phyloP scores from a whole-genome alignment of 805 yeast genomes.

The Komagataella ulmi region DNA sequence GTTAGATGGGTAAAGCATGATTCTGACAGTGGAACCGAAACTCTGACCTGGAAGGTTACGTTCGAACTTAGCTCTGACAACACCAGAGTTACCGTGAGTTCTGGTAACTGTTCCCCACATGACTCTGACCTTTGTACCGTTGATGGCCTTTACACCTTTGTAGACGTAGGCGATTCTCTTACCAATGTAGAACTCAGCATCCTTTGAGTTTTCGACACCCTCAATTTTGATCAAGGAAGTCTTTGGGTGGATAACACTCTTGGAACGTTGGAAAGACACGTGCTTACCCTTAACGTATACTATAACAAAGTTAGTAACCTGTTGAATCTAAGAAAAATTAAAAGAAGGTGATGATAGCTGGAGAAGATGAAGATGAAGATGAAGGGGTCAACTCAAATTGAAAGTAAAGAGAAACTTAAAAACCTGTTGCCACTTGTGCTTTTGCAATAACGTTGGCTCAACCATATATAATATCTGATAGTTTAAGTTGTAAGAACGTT shows the following conservation, averaged over 20 bases:
- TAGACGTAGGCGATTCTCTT: conserved; percentile 98
- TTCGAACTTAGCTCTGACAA: conserved; percentile 98
- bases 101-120: conserved; percentile 99
- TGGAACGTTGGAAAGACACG: conserved; percentile 99
- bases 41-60: conserved; percentile 99
- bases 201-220: conserved; percentile 85
- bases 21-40: conserved; percentile 98
- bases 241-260: conserved; percentile 96
- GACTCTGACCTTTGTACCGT: conserved; percentile 98
- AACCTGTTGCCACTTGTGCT: not conserved
- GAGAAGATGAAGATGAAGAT: not conserved
- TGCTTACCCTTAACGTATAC: conserved; percentile 99
- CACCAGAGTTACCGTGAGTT: conserved; percentile 98
- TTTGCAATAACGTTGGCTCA: not conserved
- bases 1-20: conserved; percentile 99
- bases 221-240: conserved; percentile 94
- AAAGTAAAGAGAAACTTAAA: not conserved
- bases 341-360: conserved; percentile 8
- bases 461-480: not conserved
- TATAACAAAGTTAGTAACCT: conserved; percentile 15
- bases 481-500: not conserved
- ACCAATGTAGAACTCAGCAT: conserved; percentile 98
- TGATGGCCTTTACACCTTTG: conserved; percentile 95
- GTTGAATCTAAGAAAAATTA: conserved; percentile 2
- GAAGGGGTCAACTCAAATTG: not conserved